These are phyloP conservation scores for Pontederia paniculata DNA, from an alignment of 176 grass and related monocot genomes.

Conservation along the genomic window DNA sequence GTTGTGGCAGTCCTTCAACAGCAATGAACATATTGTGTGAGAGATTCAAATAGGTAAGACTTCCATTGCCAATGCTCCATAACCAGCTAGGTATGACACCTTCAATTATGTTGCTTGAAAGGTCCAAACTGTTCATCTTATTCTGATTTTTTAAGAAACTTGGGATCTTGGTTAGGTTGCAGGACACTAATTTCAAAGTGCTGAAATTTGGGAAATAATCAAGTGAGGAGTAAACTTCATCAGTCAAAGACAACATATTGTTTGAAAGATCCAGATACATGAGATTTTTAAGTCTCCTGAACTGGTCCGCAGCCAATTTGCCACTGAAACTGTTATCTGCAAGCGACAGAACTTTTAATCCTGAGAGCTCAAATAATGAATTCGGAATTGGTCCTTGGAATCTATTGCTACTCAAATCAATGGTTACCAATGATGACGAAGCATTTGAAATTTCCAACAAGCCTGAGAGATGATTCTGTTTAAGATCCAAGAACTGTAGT, in stretches of 20 bases:
- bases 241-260: slow-evolving; percentile 28
- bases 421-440: slow-evolving; percentile 8
- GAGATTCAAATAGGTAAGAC: slow-evolving; percentile 15
- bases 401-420: slow-evolving; percentile 33
- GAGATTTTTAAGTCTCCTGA: slow-evolving; percentile 24
- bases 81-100: slow-evolving; percentile 39
- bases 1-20: slow-evolving; percentile 12
- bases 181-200: slow-evolving; percentile 34
- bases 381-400: slow-evolving; percentile 33
- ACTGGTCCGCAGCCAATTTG: slow-evolving; percentile 16
- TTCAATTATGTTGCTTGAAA: slow-evolving; percentile 46
- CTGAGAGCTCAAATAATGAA: slow-evolving; percentile 32
- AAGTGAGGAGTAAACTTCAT: slow-evolving; percentile 18
- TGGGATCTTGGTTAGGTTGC: slow-evolving; percentile 44
- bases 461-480: slow-evolving; percentile 29
- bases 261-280: slow-evolving; percentile 33
- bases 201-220: slow-evolving; percentile 29
- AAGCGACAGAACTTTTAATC: slow-evolving; percentile 25
- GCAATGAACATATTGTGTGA: slow-evolving; percentile 41
- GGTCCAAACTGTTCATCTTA: slow-evolving; percentile 27
- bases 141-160: slow-evolving; percentile 17
- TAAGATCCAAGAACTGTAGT: slow-evolving; percentile 21
- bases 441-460: not conserved
- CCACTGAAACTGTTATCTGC: slow-evolving; percentile 40
- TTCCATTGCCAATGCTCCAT: slow-evolving; percentile 21